phyloP scores from a whole-genome alignment of 106 monocot species.

The Iris macrosiphon region DNA sequence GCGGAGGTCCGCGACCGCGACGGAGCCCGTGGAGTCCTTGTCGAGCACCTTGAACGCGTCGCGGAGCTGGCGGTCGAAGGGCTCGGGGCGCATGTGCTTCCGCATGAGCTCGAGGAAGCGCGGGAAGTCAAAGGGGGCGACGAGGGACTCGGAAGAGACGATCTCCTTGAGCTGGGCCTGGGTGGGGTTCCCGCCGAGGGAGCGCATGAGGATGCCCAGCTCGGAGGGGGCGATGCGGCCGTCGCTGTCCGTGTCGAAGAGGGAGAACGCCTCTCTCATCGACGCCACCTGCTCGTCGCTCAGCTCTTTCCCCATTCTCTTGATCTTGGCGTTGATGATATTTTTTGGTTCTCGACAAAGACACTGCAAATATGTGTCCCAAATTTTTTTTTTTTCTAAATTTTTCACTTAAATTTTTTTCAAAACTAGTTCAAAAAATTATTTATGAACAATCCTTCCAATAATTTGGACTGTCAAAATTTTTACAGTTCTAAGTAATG shows the following conservation, averaged over 20 bases:
- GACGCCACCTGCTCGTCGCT: conserved; percentile 79
- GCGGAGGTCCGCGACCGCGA: conserved; percentile 74
- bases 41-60: conserved; percentile 94
- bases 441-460: too few relatives aligned
- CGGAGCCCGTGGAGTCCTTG: conserved; percentile 71
- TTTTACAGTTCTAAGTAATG: too few relatives aligned
- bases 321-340: too few relatives aligned
- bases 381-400: too few relatives aligned
- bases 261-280: conserved; percentile 87
- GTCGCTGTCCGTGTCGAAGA: conserved; percentile 96
- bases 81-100: conserved; percentile 60
- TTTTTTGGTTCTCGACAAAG: too few relatives aligned
- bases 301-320: conserved; percentile 59
- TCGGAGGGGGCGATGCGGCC: conserved; percentile 88
- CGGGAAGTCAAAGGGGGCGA: conserved; percentile 82
- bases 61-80: conserved; percentile 84
- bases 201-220: conserved; percentile 93
- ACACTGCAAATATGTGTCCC: too few relatives aligned
- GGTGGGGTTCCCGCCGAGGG: conserved; percentile 93
- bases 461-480: too few relatives aligned
- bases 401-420: too few relatives aligned
- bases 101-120: conserved; percentile 90
- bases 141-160: conserved; percentile 51
- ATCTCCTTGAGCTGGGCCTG: conserved; percentile 90
- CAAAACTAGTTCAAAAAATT: too few relatives aligned